Conservation (phyloP, 2,329 filamentous ascomycete species). For the Phaeoacremonium minimum region DNA sequence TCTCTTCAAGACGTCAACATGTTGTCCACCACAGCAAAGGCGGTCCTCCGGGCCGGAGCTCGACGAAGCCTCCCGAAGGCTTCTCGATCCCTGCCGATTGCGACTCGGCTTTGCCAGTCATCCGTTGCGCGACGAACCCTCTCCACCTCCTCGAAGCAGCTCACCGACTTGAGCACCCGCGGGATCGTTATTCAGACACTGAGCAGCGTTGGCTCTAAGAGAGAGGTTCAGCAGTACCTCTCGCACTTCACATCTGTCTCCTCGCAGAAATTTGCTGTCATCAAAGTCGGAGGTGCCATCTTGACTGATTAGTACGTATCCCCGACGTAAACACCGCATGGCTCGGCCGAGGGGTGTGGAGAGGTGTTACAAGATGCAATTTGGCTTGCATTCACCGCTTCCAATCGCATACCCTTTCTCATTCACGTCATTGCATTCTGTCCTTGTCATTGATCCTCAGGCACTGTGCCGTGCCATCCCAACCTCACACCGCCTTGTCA, state of each 20-base stretch:
- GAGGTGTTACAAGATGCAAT: no score
- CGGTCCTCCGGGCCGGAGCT: slow-evolving; percentile 37
- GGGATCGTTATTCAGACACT: slow-evolving; percentile 85
- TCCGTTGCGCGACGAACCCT: slow-evolving; percentile 20
- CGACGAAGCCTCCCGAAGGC: slow-evolving; percentile 24
- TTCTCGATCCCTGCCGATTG: slow-evolving; percentile 2
- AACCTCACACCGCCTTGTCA: no score
- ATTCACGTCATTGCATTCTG: no score
- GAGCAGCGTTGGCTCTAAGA: slow-evolving; percentile 92
- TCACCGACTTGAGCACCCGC: slow-evolving; percentile 58
- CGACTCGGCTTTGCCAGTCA: slow-evolving; percentile 2
- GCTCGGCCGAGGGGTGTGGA: no score
- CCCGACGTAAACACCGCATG: no score
- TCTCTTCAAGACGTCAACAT: slow-evolving; percentile 21
- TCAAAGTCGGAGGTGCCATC: slow-evolving; percentile 96
- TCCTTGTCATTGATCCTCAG: no score
- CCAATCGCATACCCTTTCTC: no score
- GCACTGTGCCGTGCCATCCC: no score
- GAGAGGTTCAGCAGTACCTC: slow-evolving; percentile 95
- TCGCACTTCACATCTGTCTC: slow-evolving; percentile 96
- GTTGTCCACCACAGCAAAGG: slow-evolving; percentile 34
- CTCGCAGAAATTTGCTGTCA: slow-evolving; percentile 95
- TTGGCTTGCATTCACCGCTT: no score
- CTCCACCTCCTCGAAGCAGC: slow-evolving; percentile 23
- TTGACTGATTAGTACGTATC: slow-evolving; percentile 74